Percentiles rank a stretch among this genome's conserved stretches.
Conservation (phyloP, 768 basidiomycete species). For the Daedaleopsis nitida region DNA sequence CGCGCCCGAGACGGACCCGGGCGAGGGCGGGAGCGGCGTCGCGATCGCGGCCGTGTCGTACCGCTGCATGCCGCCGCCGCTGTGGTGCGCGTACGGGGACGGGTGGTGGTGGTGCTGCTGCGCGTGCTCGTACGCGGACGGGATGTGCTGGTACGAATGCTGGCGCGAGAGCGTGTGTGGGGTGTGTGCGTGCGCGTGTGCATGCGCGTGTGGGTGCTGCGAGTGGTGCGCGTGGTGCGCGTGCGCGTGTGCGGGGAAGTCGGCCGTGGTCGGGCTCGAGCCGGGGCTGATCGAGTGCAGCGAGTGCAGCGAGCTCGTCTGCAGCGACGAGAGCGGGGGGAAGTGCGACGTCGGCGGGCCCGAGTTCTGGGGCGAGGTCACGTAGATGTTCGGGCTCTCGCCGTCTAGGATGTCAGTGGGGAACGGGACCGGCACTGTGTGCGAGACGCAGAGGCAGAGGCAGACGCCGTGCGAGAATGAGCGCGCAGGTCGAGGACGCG, state of each 20-base stretch:
- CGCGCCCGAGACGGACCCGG: conserved; percentile 33
- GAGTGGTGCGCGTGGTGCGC: conserved; percentile 51
- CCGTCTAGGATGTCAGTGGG: conserved; percentile 54
- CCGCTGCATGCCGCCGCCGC: conserved; percentile 24
- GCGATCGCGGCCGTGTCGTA: conserved; percentile 27
- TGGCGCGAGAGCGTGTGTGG: conserved; percentile 54
- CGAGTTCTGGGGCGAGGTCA: conserved; percentile 63
- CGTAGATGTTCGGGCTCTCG: conserved; percentile 68
- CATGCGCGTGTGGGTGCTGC: conserved; percentile 56
- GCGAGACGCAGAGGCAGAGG: no score
- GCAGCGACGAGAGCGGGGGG: conserved; percentile 42
- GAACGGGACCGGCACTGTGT: conserved; percentile 36
- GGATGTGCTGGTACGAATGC: conserved; percentile 60
- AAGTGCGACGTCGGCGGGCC: conserved; percentile 40
- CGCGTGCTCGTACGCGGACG: conserved; percentile 25
- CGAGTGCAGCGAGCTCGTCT: conserved; percentile 41
- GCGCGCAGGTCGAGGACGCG: conserved; percentile 2
- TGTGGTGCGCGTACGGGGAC: conserved; percentile 1
- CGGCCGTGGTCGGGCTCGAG: conserved; percentile 55
- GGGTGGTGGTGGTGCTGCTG: conserved; percentile 8
- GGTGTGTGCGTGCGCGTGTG: conserved; percentile 27
- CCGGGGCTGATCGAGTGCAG: conserved; percentile 52
- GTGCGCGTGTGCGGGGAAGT: conserved; percentile 44
- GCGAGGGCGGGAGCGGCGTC: conserved; percentile 36
- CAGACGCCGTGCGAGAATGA: no score